These are phyloP conservation scores for Physcomitrellopsis africana DNA, from an alignment of 225 moss, liverwort and hornwort species.

Conservation along the genomic window DNA sequence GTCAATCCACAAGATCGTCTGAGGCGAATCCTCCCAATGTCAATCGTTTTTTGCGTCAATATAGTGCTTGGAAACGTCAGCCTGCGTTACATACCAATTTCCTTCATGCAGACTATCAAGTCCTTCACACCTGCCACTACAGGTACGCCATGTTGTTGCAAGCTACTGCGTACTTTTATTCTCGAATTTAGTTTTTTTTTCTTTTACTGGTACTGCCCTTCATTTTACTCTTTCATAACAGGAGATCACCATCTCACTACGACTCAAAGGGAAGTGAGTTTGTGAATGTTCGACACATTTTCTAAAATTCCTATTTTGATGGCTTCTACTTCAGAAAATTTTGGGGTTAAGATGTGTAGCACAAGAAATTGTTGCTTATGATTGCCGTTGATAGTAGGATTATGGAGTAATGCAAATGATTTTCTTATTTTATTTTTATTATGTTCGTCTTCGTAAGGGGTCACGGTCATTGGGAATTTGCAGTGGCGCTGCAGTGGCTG, in stretches of 20 bases:
- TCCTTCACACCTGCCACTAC: conserved; percentile 86
- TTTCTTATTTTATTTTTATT: background rate
- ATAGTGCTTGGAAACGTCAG: conserved; percentile 84
- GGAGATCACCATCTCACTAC: background rate
- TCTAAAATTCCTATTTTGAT: background rate
- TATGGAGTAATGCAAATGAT: background rate
- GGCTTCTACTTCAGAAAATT: background rate
- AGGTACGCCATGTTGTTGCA: conserved; percentile 35
- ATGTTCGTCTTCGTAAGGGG: background rate
- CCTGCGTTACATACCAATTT: conserved; percentile 78
- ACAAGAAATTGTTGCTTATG: background rate
- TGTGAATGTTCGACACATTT: background rate
- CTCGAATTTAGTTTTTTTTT: background rate
- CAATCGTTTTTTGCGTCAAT: conserved; percentile 76
- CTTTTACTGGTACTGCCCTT: background rate
- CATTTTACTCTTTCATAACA: background rate
- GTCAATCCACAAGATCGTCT: conserved; percentile 66
- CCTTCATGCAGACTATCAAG: conserved; percentile 91
- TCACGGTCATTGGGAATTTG: conserved; percentile 22
- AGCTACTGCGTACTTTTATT: background rate
- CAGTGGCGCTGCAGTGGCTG: conserved; percentile 75
- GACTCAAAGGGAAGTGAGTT: background rate
- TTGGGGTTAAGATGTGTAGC: background rate
- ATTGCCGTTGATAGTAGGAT: background rate
- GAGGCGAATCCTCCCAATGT: conserved; percentile 76